These are phyloP conservation scores for Theileria orientalis DNA, from an alignment of 169 alveolate species.

Conservation along the genomic window DNA sequence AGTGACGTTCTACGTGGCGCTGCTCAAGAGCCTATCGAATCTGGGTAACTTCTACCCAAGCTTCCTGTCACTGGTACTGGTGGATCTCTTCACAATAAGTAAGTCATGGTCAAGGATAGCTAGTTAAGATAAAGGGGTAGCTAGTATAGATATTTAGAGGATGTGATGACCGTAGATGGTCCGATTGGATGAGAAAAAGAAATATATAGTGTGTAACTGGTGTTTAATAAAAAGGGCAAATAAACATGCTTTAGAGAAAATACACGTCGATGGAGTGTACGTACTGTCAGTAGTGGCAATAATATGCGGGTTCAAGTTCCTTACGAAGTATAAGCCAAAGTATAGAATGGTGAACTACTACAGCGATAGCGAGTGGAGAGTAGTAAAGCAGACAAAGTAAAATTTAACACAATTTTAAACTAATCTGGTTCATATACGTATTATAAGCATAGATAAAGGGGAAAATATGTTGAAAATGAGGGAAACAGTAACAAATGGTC, in stretches of 20 bases:
- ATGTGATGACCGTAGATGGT: background rate
- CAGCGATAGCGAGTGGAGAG: constrained; percentile 41
- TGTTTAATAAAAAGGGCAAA: background rate
- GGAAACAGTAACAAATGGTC: background rate
- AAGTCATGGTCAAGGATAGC: background rate
- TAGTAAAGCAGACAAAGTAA: constrained; percentile 14
- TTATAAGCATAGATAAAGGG: background rate
- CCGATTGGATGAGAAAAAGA: background rate
- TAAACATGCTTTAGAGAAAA: background rate
- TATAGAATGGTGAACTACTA: constrained; percentile 24
- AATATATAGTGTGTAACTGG: background rate
- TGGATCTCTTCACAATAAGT: constrained; percentile 25
- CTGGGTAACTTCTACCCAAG: constrained; percentile 64
- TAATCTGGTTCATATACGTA: background rate
- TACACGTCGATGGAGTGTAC: constrained; percentile 32
- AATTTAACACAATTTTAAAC: background rate
- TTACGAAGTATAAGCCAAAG: constrained; percentile 23
- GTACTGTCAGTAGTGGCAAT: constrained; percentile 29
- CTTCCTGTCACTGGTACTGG: constrained; percentile 22
- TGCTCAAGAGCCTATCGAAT: constrained; percentile 79
- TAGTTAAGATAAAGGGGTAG: background rate
- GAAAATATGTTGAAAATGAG: background rate
- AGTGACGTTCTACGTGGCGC: constrained; percentile 85
- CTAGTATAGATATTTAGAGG: background rate
- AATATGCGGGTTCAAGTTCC: constrained; percentile 16